Evolutionary conservation across 176 grass and related monocot genomes (phyloP).

Genomic region (Avena atlantica): DNA sequence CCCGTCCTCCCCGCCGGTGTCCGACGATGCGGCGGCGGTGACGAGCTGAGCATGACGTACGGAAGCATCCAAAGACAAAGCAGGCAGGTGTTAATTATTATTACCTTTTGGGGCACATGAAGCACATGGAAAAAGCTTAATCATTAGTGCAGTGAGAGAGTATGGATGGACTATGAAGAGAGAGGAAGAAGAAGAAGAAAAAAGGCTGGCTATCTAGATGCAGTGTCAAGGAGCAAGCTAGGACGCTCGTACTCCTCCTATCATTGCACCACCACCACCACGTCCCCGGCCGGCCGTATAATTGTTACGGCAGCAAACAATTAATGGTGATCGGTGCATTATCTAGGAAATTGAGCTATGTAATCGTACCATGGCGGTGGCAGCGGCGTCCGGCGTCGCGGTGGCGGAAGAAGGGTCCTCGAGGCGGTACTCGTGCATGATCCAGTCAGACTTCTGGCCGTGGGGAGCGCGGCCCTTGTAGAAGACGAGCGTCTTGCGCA

Average conservation of each 20-base stretch:
- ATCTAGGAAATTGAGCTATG: conserved; percentile 2
- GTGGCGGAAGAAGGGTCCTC: conserved; percentile 40
- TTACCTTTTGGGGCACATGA: conserved; percentile 55
- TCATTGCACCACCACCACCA: conserved; percentile 53
- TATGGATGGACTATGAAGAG: not conserved
- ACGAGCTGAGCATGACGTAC: conserved; percentile 37
- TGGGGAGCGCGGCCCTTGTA: conserved; percentile 96
- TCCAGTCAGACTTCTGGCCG: conserved; percentile 93
- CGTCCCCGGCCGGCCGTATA: conserved; percentile 34
- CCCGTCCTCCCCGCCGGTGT: conserved; percentile 84
- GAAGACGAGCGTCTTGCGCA: conserved; percentile 99
- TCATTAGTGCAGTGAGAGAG: conserved; percentile 39
- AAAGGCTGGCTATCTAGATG: conserved; percentile 1
- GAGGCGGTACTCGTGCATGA: conserved; percentile 96
- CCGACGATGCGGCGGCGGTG: conserved; percentile 36
- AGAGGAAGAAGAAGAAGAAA: not conserved
- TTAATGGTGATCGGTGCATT: conserved; percentile 42
- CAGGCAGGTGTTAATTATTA: conserved; percentile 48
- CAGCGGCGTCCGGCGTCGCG: not conserved
- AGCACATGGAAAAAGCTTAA: conserved; percentile 65
- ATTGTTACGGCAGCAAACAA: conserved; percentile 45
- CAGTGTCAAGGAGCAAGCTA: conserved; percentile 39
- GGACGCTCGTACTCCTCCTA: conserved; percentile 45
- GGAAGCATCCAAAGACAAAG: conserved; percentile 1
- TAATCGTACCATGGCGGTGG: conserved; percentile 33